phyloP scores from a whole-genome alignment of 2,329 filamentous ascomycete genomes.

The Curvularia hawaiiensis region DNA sequence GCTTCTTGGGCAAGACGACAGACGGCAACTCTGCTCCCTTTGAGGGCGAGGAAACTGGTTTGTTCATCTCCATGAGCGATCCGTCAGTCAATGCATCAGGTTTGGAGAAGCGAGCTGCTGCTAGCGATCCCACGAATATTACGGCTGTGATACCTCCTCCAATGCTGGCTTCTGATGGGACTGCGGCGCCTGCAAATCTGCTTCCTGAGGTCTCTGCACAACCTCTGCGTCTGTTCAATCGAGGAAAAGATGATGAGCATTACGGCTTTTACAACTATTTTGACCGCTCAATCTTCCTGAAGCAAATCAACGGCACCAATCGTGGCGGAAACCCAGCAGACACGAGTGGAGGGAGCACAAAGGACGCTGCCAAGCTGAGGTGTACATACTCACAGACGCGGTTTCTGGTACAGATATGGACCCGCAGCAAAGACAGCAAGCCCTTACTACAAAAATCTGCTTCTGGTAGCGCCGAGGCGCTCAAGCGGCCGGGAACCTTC shows the following conservation, averaged over 20 bases:
- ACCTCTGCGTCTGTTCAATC: slow-evolving; percentile 83
- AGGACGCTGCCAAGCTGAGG: slow-evolving; percentile 53
- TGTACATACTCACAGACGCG: slow-evolving; percentile 67
- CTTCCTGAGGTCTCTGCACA: slow-evolving; percentile 73
- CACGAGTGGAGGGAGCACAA: slow-evolving; percentile 55
- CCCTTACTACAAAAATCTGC: slow-evolving; percentile 37
- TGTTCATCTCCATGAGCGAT: slow-evolving; percentile 77
- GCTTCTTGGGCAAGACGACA: slow-evolving; percentile 84
- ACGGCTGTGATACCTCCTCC: slow-evolving; percentile 67
- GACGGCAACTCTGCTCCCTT: slow-evolving; percentile 74
- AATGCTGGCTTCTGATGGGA: slow-evolving; percentile 68
- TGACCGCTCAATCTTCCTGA: slow-evolving; percentile 83
- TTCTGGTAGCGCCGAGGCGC: slow-evolving; percentile 48
- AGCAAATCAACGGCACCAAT: slow-evolving; percentile 59
- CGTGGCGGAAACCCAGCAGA: slow-evolving; percentile 52
- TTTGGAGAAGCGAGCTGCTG: slow-evolving; percentile 45
- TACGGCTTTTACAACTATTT: slow-evolving; percentile 96
- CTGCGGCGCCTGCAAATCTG: slow-evolving; percentile 72
- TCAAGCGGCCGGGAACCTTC: slow-evolving; percentile 61
- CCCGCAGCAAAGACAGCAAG: slow-evolving; percentile 51
- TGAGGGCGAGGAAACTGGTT: slow-evolving; percentile 84
- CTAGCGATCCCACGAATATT: slow-evolving; percentile 47
- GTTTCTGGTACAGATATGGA: slow-evolving; percentile 68
- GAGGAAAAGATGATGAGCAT: slow-evolving; percentile 79
- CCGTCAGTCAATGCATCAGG: slow-evolving; percentile 34